A percentile compares a stretch with the other conserved stretches of the same genome.
Conservation (phyloP, 352 stramenopile genomes). For the Pelagophyceae sp. region DNA sequence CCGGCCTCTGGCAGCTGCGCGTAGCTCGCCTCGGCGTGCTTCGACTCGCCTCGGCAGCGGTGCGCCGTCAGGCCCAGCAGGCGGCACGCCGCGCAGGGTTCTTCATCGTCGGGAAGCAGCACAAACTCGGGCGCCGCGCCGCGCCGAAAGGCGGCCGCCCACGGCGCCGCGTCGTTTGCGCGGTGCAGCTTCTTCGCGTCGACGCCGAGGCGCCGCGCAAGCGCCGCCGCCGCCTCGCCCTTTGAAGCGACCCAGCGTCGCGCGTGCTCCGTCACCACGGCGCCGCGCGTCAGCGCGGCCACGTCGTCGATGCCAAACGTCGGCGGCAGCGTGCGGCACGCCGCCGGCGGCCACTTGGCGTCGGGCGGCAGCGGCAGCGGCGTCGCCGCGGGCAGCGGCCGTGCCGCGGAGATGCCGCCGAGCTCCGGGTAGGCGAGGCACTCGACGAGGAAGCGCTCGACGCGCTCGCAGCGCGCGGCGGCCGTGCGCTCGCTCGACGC, state of each 20-base stretch:
- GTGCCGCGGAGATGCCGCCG: neutral
- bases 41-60: neutral
- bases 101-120: neutral
- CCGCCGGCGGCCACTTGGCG: neutral
- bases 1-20: neutral
- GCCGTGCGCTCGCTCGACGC: neutral
- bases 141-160: neutral
- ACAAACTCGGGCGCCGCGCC: neutral
- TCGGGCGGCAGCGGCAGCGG: neutral
- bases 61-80: neutral
- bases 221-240: neutral
- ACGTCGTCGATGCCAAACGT: neutral
- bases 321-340: neutral
- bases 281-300: neutral
- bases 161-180: neutral
- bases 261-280: neutral
- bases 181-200: neutral
- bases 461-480: neutral
- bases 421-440: neutral
- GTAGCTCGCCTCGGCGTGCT: neutral
- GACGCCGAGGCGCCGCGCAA: conserved; percentile 3
- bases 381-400: neutral
- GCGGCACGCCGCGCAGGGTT: neutral
- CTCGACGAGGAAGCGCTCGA: neutral
- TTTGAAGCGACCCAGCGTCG: neutral